Evolutionary conservation across 805 yeast species (phyloP), one percentile per base, ranked within the genome.

Genomic region (Metschnikowia colocasiae): DNA sequence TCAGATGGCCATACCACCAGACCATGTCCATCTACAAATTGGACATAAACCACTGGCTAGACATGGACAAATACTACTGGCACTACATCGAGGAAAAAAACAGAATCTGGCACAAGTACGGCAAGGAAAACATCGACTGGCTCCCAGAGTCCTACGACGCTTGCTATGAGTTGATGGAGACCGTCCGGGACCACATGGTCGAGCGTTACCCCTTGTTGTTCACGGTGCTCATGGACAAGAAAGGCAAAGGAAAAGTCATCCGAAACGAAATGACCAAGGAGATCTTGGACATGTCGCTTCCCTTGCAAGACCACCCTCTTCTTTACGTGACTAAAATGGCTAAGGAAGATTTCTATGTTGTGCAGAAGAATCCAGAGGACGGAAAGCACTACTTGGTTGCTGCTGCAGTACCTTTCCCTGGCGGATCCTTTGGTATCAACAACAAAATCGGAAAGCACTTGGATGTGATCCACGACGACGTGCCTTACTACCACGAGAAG

Each of bases 391-490:
- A 84, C 61, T 67, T 84, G 45, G 76, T 74, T 31, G 91, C 87
- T 1, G 89, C 86, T 4, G 88, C 85, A 1, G 90, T 84, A 32
- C 88, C 89, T 5, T 83, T 84, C 62, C 89, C 90, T 3, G 91
- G 91, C 40, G 90, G 90, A 3, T 79, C 83, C 1, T 84, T 85
- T 64, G 84, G 83, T 46, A 79, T 84, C 46, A 61, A 71, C 54
- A 59, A 74, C 48, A 84, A 83, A 54, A 55, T 85, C 40, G 90
- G 90, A 18, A 75, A 73, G 56, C 76, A 75, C 45, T 62, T 84
- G 40, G 88, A 84, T 62, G 68, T 73, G 10, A 85, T 85, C 51
- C 90, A 85, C 56, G 73, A 73, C 10, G 81, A 75, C 6, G 91
- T 84, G 47, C 91, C 91, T 3, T 82, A 83, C 61, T 84, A 84